Percentiles rank a stretch among this genome's conserved stretches.
Conservation (phyloP, 495 filamentous ascomycete genomes). For the Aspergillus funiculosus region DNA sequence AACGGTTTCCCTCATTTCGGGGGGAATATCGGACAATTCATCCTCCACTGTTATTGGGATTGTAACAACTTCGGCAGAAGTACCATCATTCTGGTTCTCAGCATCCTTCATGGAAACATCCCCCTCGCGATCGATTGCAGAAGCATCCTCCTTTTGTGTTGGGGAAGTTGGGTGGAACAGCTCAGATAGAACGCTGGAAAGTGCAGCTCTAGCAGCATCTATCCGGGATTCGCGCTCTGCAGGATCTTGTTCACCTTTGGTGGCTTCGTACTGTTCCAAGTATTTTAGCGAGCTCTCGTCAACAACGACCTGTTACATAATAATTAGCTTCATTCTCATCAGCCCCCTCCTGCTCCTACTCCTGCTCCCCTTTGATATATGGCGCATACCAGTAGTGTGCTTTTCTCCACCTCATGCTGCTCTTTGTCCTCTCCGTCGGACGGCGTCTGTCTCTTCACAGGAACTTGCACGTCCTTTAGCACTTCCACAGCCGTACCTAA, state of each 20-base stretch:
- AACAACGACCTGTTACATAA: constrained; percentile 54
- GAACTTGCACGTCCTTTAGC: constrained; percentile 79
- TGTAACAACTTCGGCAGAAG: constrained; percentile 71
- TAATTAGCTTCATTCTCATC: background rate
- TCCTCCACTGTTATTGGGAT: constrained; percentile 88
- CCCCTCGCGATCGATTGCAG: constrained; percentile 52
- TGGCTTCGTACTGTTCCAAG: constrained; percentile 69
- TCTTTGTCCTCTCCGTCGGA: constrained; percentile 45
- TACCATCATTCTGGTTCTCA: constrained; percentile 47
- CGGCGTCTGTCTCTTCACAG: constrained; percentile 61
- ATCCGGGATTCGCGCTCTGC: constrained; percentile 61
- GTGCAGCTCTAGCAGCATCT: constrained; percentile 56
- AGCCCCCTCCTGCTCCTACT: background rate
- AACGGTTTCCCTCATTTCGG: constrained; percentile 94
- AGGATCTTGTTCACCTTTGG: constrained; percentile 59
- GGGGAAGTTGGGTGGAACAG: constrained; percentile 62
- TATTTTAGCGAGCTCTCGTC: constrained; percentile 76
- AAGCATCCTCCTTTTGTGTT: constrained; percentile 44
- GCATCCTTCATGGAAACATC: constrained; percentile 67
- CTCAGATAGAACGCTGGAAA: constrained; percentile 61
- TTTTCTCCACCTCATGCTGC: constrained; percentile 60
- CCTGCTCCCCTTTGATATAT: background rate
- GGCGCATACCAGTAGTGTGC: constrained; percentile 51
- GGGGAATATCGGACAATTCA: constrained; percentile 90
- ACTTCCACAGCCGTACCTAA: constrained; percentile 81